phyloP scores from a whole-genome alignment of 1,139 yeast species.

The Blastobotrys capitulatus region DNA sequence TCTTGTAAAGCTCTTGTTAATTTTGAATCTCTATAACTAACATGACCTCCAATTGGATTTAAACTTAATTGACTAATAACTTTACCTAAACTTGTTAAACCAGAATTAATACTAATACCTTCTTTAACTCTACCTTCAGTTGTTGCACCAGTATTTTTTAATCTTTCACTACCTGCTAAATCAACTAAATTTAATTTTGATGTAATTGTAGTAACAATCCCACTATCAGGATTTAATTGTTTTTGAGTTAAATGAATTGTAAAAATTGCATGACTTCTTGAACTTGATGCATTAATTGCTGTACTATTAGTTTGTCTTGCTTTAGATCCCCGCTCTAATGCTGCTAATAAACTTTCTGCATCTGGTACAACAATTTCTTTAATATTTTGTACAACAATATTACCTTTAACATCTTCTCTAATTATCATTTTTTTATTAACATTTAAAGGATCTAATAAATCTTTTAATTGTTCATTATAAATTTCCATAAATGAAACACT shows the following conservation, averaged over 20 bases:
- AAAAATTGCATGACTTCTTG: conserved; percentile 29
- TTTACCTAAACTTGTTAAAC: conserved; percentile 72
- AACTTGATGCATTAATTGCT: conserved; percentile 26
- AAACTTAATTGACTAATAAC: conserved; percentile 64
- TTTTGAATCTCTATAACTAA: conserved; percentile 82
- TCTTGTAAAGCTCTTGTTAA: conserved; percentile 72
- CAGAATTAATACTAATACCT: conserved; percentile 70
- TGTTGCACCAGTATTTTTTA: conserved; percentile 66
- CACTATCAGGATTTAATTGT: conserved; percentile 19
- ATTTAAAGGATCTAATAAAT: conserved; percentile 37
- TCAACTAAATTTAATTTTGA: conserved; percentile 67
- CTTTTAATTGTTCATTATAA: conserved; percentile 66
- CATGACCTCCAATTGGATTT: conserved; percentile 45
- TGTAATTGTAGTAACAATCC: conserved; percentile 28
- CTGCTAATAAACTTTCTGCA: conserved; percentile 18
- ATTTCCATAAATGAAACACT: conserved; percentile 45
- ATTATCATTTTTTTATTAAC: conserved; percentile 15
- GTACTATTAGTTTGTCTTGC: conserved; percentile 27
- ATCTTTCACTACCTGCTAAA: conserved; percentile 82
- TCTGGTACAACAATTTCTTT: conserved; percentile 21
- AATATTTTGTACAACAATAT: conserved; percentile 22
- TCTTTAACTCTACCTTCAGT: conserved; percentile 42
- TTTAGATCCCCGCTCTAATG: conserved; percentile 23
- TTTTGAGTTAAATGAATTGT: conserved; percentile 24
- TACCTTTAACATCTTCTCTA: conserved; percentile 25